Percentiles rank a stretch among this genome's conserved stretches.
Evolutionary conservation across 345 rosid genomes (phyloP).

Genomic region (Sisymbrium irio): DNA sequence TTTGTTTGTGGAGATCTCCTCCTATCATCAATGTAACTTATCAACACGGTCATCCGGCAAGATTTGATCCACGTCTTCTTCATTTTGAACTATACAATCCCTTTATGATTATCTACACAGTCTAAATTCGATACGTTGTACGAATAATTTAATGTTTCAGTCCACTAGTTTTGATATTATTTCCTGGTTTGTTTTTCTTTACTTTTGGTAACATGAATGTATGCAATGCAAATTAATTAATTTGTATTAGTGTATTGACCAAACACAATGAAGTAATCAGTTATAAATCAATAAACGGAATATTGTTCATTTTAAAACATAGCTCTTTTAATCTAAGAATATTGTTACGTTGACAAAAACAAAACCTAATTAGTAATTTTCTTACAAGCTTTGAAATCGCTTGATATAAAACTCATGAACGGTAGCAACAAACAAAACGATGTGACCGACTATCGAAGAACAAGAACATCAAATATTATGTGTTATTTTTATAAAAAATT

Average conservation of each 20-base stretch:
- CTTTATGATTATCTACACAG: neutral
- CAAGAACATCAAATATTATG: neutral
- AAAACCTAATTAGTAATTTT: neutral
- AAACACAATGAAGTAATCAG: neutral
- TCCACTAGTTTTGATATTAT: neutral
- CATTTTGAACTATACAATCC: neutral
- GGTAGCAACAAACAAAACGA: neutral
- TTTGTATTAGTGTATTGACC: neutral
- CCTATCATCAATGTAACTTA: conserved; percentile 6
- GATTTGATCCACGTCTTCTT: conserved; percentile 23
- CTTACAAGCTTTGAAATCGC: neutral
- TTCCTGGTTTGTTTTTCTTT: neutral
- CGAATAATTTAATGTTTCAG: neutral
- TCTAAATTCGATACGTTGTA: neutral
- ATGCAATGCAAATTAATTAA: neutral
- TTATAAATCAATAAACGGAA: neutral
- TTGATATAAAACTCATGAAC: neutral
- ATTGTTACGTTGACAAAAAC: neutral
- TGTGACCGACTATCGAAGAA: neutral
- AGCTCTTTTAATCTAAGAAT: neutral
- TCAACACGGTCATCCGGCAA: conserved; percentile 7
- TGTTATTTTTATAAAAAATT: neutral
- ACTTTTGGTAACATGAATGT: neutral
- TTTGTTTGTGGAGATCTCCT: conserved; percentile 9
- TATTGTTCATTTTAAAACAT: neutral